Percentiles rank a stretch among this genome's conserved stretches.
These are phyloP conservation scores for Globisporangium radiosum DNA, from an alignment of 352 stramenopile genomes.

Conservation along the genomic window DNA sequence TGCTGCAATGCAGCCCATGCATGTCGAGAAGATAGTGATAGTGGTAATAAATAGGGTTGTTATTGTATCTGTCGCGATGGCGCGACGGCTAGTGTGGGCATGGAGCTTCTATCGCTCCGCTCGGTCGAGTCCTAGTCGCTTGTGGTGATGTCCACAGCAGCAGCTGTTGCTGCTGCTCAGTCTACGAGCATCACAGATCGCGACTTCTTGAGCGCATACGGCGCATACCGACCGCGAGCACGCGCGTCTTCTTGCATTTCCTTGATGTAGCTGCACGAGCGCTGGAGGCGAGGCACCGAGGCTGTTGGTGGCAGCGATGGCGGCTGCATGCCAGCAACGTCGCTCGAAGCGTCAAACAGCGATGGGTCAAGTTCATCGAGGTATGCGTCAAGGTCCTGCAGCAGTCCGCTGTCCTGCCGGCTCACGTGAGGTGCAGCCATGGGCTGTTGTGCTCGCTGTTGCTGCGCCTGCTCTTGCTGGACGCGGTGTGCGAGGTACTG, in stretches of 20 bases:
- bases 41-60: constrained; percentile 8
- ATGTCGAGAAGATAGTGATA: neutral
- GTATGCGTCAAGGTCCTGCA: constrained; percentile 22
- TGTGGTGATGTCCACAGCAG: neutral
- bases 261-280: constrained; percentile 16
- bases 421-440: neutral
- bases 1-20: too few species aligned
- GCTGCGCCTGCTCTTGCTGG: constrained; percentile 3
- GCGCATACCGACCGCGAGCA: neutral
- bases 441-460: neutral
- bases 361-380: constrained; percentile 48
- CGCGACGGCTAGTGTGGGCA: constrained; percentile 2
- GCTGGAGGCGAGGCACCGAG: constrained; percentile 7
- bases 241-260: constrained; percentile 14
- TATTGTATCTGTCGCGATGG: constrained; percentile 8
- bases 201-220: constrained; percentile 2
- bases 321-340: constrained; percentile 2
- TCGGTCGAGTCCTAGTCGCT: too few species aligned
- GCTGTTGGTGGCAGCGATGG: neutral
- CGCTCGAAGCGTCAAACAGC: constrained; percentile 22
- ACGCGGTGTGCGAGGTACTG: constrained; percentile 38
- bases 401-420: constrained; percentile 18
- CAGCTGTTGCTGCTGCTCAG: neutral
- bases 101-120: neutral
- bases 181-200: neutral